Base-by-base conservation (phyloP, 2,329 filamentous ascomycete species). In the Penicillium sp. region DNA sequence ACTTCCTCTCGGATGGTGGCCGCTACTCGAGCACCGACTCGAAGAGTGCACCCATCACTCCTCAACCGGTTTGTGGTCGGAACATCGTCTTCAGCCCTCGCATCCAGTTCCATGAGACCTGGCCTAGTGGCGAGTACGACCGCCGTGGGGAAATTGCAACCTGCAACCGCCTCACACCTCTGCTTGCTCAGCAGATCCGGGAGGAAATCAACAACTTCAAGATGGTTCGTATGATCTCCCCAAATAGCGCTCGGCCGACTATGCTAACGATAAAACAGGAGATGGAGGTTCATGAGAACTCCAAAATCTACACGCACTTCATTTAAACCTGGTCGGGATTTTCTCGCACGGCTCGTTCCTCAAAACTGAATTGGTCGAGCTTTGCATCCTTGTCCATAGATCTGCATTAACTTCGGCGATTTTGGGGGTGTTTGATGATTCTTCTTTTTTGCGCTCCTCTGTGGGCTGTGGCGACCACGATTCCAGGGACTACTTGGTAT, bases 221-320 rank as follows among this genome's bases (percentile, higher is more conserved):
- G 69, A 98, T 98, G 93, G 88, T 93, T 73, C 47, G 83, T 70
- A 18, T 29, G 10, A 1, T 17, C 10, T 17, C 16, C 16, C 8
- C n/a, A 7, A 11, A 15, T 21, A 21, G 2, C n/a, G 7, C 18
- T 18, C 2, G 11, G 23, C n/a, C 29, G 2, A 20, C 30, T 4
- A 39, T 36, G 40, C 51, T 45, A 23, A 52, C 73, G 79, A 66
- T 79, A 26, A 4, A 11, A 26, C 48, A 97, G 93, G 93, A 98
- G 74, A 98, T 98, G 93, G 93, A 97, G 75, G 93, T 98, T 59
- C 93, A 98, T 68, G 93, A 97, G 71, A 87, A 85, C 65, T 97
- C 93, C 54, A 98, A 97, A 75, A 90, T 96, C 62, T 96, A 98
- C 76, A 98, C 93, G 58, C 93, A 98, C 78, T 98, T 98, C 79